phyloP scores from a whole-genome alignment of 1,284 basidiomycete species.

The Ceratobasidium sp. region DNA sequence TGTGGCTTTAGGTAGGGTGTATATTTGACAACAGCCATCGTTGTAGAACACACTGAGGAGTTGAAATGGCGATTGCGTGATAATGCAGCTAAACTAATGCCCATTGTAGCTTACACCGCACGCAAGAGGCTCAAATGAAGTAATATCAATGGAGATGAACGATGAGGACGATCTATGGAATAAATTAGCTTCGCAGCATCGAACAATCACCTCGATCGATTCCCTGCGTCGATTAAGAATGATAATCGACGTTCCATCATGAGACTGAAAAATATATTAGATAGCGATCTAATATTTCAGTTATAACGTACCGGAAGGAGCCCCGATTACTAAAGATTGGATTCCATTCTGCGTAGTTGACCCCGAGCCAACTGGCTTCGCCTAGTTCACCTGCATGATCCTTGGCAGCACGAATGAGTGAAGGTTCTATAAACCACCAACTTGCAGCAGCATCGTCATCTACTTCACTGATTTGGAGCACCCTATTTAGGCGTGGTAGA shows the following conservation, averaged over 20 bases:
- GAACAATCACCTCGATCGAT: background rate
- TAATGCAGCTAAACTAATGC: no score
- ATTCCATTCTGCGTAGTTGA: constrained; percentile 21
- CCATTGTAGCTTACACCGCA: no score
- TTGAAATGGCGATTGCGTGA: no score
- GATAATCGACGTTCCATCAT: constrained; percentile 30
- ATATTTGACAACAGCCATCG: no score
- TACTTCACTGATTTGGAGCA: constrained; percentile 13
- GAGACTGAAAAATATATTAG: background rate
- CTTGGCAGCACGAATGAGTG: background rate
- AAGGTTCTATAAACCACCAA: constrained; percentile 22
- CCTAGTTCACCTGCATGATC: background rate
- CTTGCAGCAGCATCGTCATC: background rate
- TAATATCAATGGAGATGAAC: no score
- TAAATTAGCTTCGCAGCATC: no score
- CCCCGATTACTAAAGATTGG: constrained; percentile 14
- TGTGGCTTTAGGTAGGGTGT: no score
- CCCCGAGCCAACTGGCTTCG: constrained; percentile 1
- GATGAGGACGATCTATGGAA: no score
- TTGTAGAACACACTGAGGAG: no score
- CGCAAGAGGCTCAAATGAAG: no score
- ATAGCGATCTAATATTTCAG: background rate
- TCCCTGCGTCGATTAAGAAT: background rate
- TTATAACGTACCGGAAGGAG: background rate
- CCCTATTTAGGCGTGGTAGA: background rate